A percentile compares a stretch with the other conserved stretches of the same genome.
Conservation (phyloP, 164 flowering plant species). For the Warburgia ugandensis region DNA sequence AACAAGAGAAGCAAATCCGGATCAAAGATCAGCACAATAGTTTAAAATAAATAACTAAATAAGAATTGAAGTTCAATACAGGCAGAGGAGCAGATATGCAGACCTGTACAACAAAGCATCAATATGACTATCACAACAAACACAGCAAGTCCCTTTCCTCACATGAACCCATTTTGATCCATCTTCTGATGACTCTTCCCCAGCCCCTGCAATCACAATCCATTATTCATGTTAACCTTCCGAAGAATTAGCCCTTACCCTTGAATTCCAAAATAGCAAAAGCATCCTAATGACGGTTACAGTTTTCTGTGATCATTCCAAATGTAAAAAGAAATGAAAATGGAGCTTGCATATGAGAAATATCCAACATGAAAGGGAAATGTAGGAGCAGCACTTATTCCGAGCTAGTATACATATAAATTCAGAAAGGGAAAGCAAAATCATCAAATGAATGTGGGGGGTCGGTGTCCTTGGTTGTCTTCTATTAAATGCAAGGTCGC, state of each 20-base stretch:
- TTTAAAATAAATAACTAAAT: neutral
- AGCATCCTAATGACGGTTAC: no score
- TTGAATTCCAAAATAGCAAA: neutral
- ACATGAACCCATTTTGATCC: conserved; percentile 74
- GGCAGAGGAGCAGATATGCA: neutral
- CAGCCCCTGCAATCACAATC: conserved; percentile 22
- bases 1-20: neutral
- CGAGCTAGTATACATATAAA: no score
- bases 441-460: no score
- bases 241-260: neutral
- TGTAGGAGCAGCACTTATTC: no score
- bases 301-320: no score
- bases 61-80: neutral
- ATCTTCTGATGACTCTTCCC: conserved; percentile 35
- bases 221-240: neutral
- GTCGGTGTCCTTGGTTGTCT: no score
- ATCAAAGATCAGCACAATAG: neutral
- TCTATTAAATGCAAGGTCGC: no score
- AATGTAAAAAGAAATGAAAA: no score
- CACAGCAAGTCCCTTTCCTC: conserved; percentile 84
- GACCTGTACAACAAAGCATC: conserved; percentile 84
- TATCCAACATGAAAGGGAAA: no score
- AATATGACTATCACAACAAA: conserved; percentile 63
- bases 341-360: no score
- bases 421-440: no score